Evolutionary conservation across 192 early-diverging fungal species (phyloP), one percentile per base, ranked within the genome.

Genomic region (Diversispora eburnea): DNA sequence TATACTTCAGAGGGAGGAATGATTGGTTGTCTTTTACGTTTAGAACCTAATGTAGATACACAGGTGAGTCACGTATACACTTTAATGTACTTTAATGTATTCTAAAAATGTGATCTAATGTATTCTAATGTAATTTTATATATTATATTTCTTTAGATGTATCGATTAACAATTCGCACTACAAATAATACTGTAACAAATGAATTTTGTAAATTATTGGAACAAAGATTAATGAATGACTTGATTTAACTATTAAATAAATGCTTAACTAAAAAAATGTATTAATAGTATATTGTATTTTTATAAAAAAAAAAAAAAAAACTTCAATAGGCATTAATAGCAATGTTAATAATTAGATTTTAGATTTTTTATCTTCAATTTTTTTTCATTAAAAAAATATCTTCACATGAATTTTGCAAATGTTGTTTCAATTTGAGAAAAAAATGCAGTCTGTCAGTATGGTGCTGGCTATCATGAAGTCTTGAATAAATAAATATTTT

Each of bases 21-120:
- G 73, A 89, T 97, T 66, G 97, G 97, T 17, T 94, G 93, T 79
- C 82, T 99, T 65, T 76, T 94, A 75, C 84, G 98, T 25, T 77
- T 98, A 19, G 98, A 99, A 78, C 89, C 90, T 15, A 97, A 93
- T 75, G 77, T 84, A 10, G 89, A 92, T 17, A 90, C 93, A 58
- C 83, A 93, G 84, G 91, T 94, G 88, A 77, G 19, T 47, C 2
- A 48, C 8, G 9, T 46, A 12, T 4, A 19, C 20, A 25, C 7
- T 47, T 8, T 47, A 41, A 65, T 33, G 25, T 33, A 33, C 2
- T 33, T 5, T 42, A 49, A 22, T 3, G 13, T 74, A 46, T 62
- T 72, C 41, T 54, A 60, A n/a, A n/a, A n/a, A n/a, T 60, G 67
- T 54, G 17, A 56, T 63, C 45, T 33, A 33, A 33, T 33, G 2